Conservation (phyloP, 2,329 filamentous ascomycete genomes). For the Tolypocladium tropicale region DNA sequence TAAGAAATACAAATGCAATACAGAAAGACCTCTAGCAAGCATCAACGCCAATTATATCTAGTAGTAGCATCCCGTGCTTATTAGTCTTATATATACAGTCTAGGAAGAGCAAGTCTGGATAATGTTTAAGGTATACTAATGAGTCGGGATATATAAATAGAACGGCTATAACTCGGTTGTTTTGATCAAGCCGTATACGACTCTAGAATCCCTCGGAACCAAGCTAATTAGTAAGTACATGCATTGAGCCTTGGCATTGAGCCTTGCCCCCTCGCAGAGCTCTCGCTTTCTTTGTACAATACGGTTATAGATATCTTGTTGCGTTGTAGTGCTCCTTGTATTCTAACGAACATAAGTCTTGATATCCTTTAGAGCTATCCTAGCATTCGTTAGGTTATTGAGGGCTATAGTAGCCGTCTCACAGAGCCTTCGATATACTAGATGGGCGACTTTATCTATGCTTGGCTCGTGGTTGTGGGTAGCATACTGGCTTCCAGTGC, state of each 20-base stretch:
- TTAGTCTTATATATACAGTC: neutral
- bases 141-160: constrained; percentile 13
- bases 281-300: constrained; percentile 8
- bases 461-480: constrained; percentile 4
- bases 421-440: constrained; percentile 1
- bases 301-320: constrained; percentile 13
- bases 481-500: constrained; percentile 2
- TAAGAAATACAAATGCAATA: neutral
- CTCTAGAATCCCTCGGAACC: constrained; percentile 9
- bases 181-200: constrained; percentile 2
- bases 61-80: neutral
- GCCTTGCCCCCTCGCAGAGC: no score
- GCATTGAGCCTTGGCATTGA: constrained; percentile 10
- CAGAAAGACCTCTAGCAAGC: neutral
- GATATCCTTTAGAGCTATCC: constrained; percentile 7
- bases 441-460: neutral
- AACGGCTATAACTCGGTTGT: constrained; percentile 8
- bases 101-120: constrained; percentile 5
- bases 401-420: neutral
- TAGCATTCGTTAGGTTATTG: neutral
- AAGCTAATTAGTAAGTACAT: constrained; percentile 8
- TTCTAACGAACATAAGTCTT: constrained; percentile 6
- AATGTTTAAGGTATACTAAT: constrained; percentile 9
- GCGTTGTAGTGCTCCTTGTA: constrained; percentile 5
- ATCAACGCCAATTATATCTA: neutral